phyloP scores from a whole-genome alignment of 2,329 filamentous ascomycete species.

The Coleophoma cylindrospora region DNA sequence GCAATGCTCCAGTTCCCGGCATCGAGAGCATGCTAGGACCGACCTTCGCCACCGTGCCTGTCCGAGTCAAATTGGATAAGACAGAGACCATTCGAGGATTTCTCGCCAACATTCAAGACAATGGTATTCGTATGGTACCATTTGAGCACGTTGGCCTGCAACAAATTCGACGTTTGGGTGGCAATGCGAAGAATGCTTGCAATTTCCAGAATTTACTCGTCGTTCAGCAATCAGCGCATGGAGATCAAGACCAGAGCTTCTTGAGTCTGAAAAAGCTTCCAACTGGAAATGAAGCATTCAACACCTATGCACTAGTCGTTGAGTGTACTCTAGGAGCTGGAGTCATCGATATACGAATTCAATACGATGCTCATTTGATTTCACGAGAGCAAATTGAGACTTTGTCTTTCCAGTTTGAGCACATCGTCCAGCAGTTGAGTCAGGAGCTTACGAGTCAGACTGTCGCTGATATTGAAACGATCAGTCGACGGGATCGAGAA shows the following conservation, averaged over 20 bases:
- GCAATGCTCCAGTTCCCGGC: slow-evolving; percentile 30
- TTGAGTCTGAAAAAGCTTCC: background rate
- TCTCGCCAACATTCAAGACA: slow-evolving; percentile 38
- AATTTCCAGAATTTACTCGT: slow-evolving; percentile 17
- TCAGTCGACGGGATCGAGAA: background rate
- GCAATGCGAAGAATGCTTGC: slow-evolving; percentile 7
- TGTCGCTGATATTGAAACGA: background rate
- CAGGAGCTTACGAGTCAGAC: background rate
- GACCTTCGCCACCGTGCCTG: slow-evolving; percentile 35
- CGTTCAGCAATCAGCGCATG: slow-evolving; percentile 10
- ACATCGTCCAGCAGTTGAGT: background rate
- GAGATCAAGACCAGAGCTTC: background rate
- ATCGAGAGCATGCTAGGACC: slow-evolving; percentile 36
- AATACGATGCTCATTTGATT: background rate
- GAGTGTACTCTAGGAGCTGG: background rate
- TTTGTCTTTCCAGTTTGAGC: background rate
- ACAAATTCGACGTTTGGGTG: slow-evolving; percentile 9
- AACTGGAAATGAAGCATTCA: background rate
- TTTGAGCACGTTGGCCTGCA: slow-evolving; percentile 39
- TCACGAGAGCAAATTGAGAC: background rate
- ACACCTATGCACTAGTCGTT: background rate
- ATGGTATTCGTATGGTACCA: slow-evolving; percentile 41
- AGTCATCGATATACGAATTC: background rate
- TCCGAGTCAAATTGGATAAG: slow-evolving; percentile 28
- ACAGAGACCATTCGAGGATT: slow-evolving; percentile 30